phyloP scores from a whole-genome alignment of 331 rosid genomes.

The Dryas integrifolia region DNA sequence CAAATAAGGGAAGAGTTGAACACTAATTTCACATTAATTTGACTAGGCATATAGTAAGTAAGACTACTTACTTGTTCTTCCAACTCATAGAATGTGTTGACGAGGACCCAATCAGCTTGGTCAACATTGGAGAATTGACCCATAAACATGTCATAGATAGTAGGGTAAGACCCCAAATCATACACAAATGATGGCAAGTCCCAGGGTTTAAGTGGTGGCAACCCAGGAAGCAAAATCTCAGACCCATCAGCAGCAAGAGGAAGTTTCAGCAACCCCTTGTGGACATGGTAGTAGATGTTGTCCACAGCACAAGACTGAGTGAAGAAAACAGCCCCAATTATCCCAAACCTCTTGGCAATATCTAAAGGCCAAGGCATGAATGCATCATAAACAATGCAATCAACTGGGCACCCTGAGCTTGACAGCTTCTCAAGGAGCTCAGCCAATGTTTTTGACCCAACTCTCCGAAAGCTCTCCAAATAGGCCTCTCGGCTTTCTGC shows the following conservation, averaged over 20 bases:
- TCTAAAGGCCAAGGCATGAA: conserved; percentile 42
- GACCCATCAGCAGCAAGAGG: not conserved
- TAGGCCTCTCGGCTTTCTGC: not conserved
- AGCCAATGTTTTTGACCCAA: conserved; percentile 24
- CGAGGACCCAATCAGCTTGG: conserved; percentile 48
- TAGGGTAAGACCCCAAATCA: conserved; percentile 18
- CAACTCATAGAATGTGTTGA: conserved; percentile 46
- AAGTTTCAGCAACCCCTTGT: not conserved
- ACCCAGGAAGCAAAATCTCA: conserved; percentile 29
- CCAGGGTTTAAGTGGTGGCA: conserved; percentile 33
- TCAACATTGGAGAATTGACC: conserved; percentile 36
- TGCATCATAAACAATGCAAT: conserved; percentile 45
- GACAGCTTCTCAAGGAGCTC: conserved; percentile 35
- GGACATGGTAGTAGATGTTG: conserved; percentile 41
- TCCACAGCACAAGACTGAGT: conserved; percentile 46
- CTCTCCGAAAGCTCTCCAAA: conserved; percentile 1
- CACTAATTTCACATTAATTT: too few relatives aligned
- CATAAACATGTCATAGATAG: conserved; percentile 14
- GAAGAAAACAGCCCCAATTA: conserved; percentile 33
- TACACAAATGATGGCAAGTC: conserved; percentile 49
- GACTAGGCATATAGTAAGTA: too few relatives aligned
- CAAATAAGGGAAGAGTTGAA: too few relatives aligned
- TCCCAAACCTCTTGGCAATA: conserved; percentile 37
- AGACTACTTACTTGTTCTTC: conserved; percentile 34
- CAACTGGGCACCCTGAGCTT: conserved; percentile 19